Base-by-base conservation (phyloP, 225 moss, liverwort and hornwort species). In the Climacium dendroides region DNA sequence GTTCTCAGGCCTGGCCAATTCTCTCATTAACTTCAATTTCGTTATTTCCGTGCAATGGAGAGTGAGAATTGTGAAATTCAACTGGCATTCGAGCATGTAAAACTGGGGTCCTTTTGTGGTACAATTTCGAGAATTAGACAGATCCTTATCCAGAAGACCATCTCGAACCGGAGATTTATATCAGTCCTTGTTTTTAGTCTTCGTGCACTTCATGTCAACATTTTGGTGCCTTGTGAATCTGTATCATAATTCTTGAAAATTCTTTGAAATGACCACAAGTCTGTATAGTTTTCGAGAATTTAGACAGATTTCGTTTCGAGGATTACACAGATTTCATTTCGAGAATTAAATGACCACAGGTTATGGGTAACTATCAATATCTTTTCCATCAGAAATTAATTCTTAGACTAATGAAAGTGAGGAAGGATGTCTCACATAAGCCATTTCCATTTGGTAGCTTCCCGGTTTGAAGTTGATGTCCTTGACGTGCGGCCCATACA, bases 381-480 rank as follows among this genome's bases (percentile, higher is more conserved):
- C 16, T 7, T 29, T 39, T 53, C 23, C 3, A 19, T 57, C 34
- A 43, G 6, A 62, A 15, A 41, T 34, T 2, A 4, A 26, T 39
- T 7, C 0, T 50, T 50, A 50, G 15, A 50, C 50, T 35, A 10
- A 26, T 34, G 54, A 55, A 82, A 74, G 50, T 24, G 17, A 63
- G 61, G 15, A 47, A 50, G 19, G 39, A 57, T 73, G 70, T 72
- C 87, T 85, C 86, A 94, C 94, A 83, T 74, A 87, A 39, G 58
- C 22, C 24, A 92, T 81, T 82, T 93, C 93, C 24, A 4, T 4
- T 82, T 55, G 58, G 37, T 93, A 92, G 32, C 76, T 87, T n/a
- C 87, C 84, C 5, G 87, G 53, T 22, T 39, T 30, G 61, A 85
- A 94, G 74, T 94, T 94, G 26, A 74, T 74, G 35, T 91, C 87